phyloP scores from a whole-genome alignment of 2,329 filamentous ascomycete genomes.

The Talaromyces amestolkiae region DNA sequence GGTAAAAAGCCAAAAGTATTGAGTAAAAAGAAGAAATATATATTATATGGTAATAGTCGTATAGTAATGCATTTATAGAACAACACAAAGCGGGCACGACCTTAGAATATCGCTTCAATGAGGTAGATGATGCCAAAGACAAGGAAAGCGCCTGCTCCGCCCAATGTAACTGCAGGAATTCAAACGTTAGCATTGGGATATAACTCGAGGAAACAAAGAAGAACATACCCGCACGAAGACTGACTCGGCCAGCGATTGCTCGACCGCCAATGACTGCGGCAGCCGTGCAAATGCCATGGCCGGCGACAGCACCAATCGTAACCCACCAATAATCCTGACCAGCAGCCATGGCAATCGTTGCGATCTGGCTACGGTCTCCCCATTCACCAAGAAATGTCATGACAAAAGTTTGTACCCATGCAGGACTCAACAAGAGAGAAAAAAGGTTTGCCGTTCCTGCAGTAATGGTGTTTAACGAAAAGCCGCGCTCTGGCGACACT shows the following conservation, averaged over 20 bases:
- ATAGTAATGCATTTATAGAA: slow-evolving; percentile 7
- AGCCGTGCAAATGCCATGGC: slow-evolving; percentile 86
- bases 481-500: slow-evolving; percentile 50
- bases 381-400: slow-evolving; percentile 99
- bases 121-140: slow-evolving; percentile 90
- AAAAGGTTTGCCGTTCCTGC: slow-evolving; percentile 79
- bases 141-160: slow-evolving; percentile 85
- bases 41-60: slow-evolving; percentile 1
- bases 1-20: neutral
- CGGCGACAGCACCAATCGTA: slow-evolving; percentile 78
- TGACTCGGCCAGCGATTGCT: slow-evolving; percentile 89
- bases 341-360: slow-evolving; percentile 97
- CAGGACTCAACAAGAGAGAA: slow-evolving; percentile 83
- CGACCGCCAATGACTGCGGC: slow-evolving; percentile 88
- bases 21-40: neutral
- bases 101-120: slow-evolving; percentile 38
- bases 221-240: slow-evolving; percentile 87
- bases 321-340: slow-evolving; percentile 99
- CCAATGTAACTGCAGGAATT: slow-evolving; percentile 71
- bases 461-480: slow-evolving; percentile 45
- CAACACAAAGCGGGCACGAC: neutral
- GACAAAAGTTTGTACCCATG: slow-evolving; percentile 97
- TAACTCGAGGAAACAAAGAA: neutral
- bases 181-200: neutral
- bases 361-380: slow-evolving; percentile 96